phyloP scores from a whole-genome alignment of 1,139 yeast species.

The Blastobotrys malaysiensis region DNA sequence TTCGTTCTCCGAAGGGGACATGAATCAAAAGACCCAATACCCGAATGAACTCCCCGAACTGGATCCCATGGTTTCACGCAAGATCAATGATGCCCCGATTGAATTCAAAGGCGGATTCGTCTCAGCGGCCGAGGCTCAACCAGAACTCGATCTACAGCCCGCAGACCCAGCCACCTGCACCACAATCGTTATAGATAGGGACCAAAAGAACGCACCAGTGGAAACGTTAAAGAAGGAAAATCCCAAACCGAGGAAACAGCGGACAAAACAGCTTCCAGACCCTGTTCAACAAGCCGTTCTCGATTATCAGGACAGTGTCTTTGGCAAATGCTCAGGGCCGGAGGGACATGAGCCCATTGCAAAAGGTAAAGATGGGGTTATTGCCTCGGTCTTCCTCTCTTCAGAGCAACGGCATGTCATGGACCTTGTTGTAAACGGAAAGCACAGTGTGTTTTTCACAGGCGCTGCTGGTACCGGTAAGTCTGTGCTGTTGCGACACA shows the following conservation, averaged over 20 bases:
- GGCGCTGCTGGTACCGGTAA: constrained; percentile 32
- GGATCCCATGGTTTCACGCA: not conserved
- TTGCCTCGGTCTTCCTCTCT: constrained; percentile 36
- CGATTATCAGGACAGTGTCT: not conserved
- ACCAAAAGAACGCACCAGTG: not conserved
- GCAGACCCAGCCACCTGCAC: not conserved
- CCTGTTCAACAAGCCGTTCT: not conserved
- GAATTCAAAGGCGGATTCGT: not conserved
- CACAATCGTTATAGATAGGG: constrained; percentile 2
- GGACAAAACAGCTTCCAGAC: not conserved
- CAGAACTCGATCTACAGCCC: not conserved
- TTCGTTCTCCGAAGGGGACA: not conserved
- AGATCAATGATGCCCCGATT: not conserved
- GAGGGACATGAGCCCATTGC: not conserved
- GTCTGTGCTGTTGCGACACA: constrained; percentile 44
- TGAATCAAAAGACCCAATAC: not conserved
- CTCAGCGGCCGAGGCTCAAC: not conserved
- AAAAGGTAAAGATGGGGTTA: not conserved
- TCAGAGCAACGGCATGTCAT: constrained; percentile 70
- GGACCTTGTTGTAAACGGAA: constrained; percentile 52
- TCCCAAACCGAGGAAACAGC: not conserved
- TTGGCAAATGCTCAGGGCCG: not conserved
- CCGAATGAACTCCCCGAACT: not conserved
- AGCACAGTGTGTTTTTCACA: constrained; percentile 42
- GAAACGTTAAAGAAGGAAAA: constrained; percentile 3